Evolutionary conservation across 768 basidiomycete genomes (phyloP), one percentile per base, ranked within the genome.

Genomic region (Mycena vulgaris): DNA sequence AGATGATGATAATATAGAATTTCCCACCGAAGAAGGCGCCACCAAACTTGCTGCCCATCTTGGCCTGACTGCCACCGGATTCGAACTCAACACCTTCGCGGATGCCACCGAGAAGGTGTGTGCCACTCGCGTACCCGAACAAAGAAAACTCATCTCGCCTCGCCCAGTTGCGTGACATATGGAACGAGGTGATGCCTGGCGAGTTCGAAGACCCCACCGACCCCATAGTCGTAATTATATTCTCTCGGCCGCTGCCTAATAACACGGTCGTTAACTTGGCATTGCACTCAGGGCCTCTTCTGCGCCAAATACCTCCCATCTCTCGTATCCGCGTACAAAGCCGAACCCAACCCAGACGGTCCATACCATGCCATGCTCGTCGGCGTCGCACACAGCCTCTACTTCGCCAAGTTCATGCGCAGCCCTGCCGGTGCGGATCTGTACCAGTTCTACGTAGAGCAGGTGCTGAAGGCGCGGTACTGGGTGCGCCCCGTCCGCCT

Each of bases 61-160:
- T n/a, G n/a, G n/a, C n/a, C n/a, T n/a, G n/a, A n/a, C n/a, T n/a
- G n/a, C n/a, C n/a, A n/a, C n/a, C n/a, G 42, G 42, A 2, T 47
- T 65, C 9, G 21, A 19, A 3, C 1, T 56, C 42, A 56, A 21
- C 30, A 33, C 17, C 1, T 14, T 33, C 30, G 28, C 30, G n/a
- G 25, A 47, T 21, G 63, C 63, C 40, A 56, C 53, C 8, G 63
- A 65, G 25, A 7, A 65, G 63, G 63, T 65, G 53, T 10, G 63
- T 30, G n/a, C 5, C 28, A 25, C 10, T 23, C 1, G 27, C 19
- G 28, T 25, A 45, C 37, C 5, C 27, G 6, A 6, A 5, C 16
- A 9, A 39, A 19, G 27, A 27, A 21, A 5, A 19, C 10, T 27
- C 27, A 39, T 40, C 37, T 5, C 5, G 31, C 27, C 39, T n/a